Conservation (phyloP, 2,329 filamentous ascomycete species). For the Talaromyces sp. region DNA sequence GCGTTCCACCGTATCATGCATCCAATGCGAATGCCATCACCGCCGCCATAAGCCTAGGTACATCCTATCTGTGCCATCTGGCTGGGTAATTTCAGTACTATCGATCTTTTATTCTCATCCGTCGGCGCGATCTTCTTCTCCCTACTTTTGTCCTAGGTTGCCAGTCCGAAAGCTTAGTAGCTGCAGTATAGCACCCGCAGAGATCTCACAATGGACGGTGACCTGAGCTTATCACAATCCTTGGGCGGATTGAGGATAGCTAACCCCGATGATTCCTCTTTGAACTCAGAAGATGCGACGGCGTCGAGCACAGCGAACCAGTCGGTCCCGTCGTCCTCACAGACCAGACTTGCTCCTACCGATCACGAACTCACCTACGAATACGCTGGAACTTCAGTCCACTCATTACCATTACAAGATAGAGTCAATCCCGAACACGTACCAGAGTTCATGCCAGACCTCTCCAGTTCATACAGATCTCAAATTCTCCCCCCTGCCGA, state of each 20-base stretch:
- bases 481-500: slow-evolving; percentile 2
- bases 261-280: slow-evolving; percentile 75
- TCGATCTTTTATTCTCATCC: not conserved
- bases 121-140: not conserved
- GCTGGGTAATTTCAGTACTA: not conserved
- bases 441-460: slow-evolving; percentile 12
- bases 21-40: slow-evolving; percentile 26
- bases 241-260: slow-evolving; percentile 93
- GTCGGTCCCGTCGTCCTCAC: slow-evolving; percentile 14
- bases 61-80: slow-evolving; percentile 14
- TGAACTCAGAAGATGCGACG: slow-evolving; percentile 32
- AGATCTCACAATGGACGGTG: slow-evolving; percentile 68
- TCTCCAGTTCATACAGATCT: slow-evolving; percentile 7
- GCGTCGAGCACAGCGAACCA: not conserved
- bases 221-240: slow-evolving; percentile 85
- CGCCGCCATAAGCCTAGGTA: slow-evolving; percentile 26
- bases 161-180: not conserved
- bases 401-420: slow-evolving; percentile 6
- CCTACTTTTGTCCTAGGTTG: not conserved
- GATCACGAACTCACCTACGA: slow-evolving; percentile 18
- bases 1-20: slow-evolving; percentile 13
- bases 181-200: not conserved
- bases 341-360: slow-evolving; percentile 15
- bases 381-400: not conserved
- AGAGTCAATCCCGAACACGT: slow-evolving; percentile 17